phyloP scores from a whole-genome alignment of 202 grass and related monocot species.

The Musa balbisiana region DNA sequence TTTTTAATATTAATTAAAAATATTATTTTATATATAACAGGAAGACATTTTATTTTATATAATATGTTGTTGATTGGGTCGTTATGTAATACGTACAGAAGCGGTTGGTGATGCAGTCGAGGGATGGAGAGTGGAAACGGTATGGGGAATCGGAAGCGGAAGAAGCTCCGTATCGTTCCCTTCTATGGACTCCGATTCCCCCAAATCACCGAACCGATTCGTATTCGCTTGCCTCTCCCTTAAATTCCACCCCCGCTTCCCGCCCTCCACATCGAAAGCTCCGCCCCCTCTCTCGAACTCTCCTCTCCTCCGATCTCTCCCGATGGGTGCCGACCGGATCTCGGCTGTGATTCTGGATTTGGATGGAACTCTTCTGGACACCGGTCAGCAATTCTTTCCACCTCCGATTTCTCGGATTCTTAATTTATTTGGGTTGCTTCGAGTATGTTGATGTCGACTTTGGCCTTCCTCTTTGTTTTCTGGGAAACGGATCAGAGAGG shows the following conservation, averaged over 20 bases:
- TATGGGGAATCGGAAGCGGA: background rate
- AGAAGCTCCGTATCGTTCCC: too few species aligned
- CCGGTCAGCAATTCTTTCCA: slow-evolving; percentile 18
- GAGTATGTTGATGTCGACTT: background rate
- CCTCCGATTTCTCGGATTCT: background rate
- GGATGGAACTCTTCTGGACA: slow-evolving; percentile 69
- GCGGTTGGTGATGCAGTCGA: background rate
- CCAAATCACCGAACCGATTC: slow-evolving; percentile 8
- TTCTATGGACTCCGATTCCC: background rate
- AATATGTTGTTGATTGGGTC: too few species aligned
- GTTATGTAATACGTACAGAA: background rate
- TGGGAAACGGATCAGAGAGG: slow-evolving; percentile 46
- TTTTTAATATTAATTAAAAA: too few species aligned
- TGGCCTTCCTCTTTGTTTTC: too few species aligned
- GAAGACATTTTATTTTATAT: too few species aligned
- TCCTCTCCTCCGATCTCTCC: background rate
- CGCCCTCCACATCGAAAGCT: background rate
- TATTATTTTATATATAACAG: too few species aligned
- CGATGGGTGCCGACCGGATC: slow-evolving; percentile 36
- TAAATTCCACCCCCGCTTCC: background rate
- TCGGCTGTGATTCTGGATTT: slow-evolving; percentile 63
- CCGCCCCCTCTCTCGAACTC: background rate
- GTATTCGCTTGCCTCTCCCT: slow-evolving; percentile 12
- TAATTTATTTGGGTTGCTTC: background rate
- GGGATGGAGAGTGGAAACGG: background rate